Base-by-base conservation (phyloP, 1,284 basidiomycete genomes). In the Wolfiporia cocos region DNA sequence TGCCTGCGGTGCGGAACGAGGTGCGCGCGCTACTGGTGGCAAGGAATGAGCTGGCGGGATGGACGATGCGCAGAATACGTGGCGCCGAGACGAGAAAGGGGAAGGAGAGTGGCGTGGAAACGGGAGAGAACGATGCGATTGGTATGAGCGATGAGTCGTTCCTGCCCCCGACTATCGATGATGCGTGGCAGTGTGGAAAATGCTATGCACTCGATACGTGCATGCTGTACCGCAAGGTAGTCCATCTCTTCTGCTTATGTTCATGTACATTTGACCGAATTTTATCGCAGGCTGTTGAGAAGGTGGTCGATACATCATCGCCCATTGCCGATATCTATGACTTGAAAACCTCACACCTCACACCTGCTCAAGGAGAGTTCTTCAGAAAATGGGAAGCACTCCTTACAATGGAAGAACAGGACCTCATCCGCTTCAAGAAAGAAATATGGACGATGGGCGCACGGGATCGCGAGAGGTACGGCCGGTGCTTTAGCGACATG, bases 391-490 rank as follows among this genome's bases (percentile, higher is more conserved):
- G 96, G 96, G 94, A 99, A 57, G 70, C 73, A 0, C 71, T 98
- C 9, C 73, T 99, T 42, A 74, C 87, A 1, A 66, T 94, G 15
- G 96, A 99, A 60, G 96, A 99, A 58, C 81, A 84, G 45, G 93
- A 96, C 52, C 70, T 88, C 9, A 66, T 83, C 10, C 76, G 86
- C 12, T 89, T 91, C 63, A 80, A 84, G 51, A 88, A 88, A 49
- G 94, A 99, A 57, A 71, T 99, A 6, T 99, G 95, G 95, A 95
- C 90, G 0, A 80, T 96, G 75, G 75, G 78, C 5, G 90, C 92
- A 0, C 66, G 64, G 3, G 82, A 91, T 51, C 76, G 96, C 34
- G 89, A 94, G 59, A 72, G 68, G 41, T 76, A 73, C 36, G 93
- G 93, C 1, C 70, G 90, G 47, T 92, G 91, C 54, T 88, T 95